Percentiles rank a stretch among this genome's conserved stretches.
phyloP scores from a whole-genome alignment of 805 yeast species.

The Kluyveromyces dobzhanskii region DNA sequence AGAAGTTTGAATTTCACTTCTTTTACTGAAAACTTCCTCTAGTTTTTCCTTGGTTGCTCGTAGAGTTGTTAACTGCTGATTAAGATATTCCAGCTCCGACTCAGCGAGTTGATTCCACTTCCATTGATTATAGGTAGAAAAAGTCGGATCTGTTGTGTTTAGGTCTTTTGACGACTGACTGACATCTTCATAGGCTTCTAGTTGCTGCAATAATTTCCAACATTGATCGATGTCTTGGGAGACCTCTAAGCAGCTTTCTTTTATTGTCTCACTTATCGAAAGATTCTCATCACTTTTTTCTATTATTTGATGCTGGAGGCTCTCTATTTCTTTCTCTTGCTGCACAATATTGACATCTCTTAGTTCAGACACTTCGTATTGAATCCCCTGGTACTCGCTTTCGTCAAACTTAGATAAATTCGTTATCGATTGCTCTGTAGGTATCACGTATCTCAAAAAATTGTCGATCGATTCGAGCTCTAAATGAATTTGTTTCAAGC shows the following conservation, averaged over 20 bases:
- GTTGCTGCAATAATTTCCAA: slow-evolving; percentile 14
- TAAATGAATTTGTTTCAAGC: slow-evolving; percentile 20
- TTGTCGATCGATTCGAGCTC: slow-evolving; percentile 28
- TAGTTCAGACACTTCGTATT: slow-evolving; percentile 15
- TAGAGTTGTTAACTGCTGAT: slow-evolving; percentile 7
- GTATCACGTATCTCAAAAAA: slow-evolving; percentile 24
- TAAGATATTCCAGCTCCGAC: slow-evolving; percentile 2
- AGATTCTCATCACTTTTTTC: slow-evolving; percentile 12
- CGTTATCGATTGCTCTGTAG: slow-evolving; percentile 14
- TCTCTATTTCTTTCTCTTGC: slow-evolving; percentile 15
- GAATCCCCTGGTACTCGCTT: slow-evolving; percentile 14
- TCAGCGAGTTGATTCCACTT: slow-evolving; percentile 5
- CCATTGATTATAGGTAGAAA: slow-evolving; percentile 2
- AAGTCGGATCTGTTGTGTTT: not conserved
- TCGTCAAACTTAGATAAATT: slow-evolving; percentile 19
- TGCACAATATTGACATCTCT: slow-evolving; percentile 13
- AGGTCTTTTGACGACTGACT: slow-evolving; percentile 5
- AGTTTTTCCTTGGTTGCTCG: slow-evolving; percentile 6
- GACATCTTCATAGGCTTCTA: slow-evolving; percentile 8
- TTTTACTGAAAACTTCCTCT: not conserved
- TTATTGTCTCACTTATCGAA: slow-evolving; percentile 16
- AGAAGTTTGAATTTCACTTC: not conserved
- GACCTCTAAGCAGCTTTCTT: slow-evolving; percentile 16
- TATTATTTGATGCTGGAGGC: slow-evolving; percentile 12
- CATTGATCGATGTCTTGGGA: slow-evolving; percentile 21